A percentile compares a stretch with the other conserved stretches of the same genome.
Evolutionary conservation across 371 early-diverging fungal genomes (phyloP).

Genomic region (Apophysomyces variabilis): DNA sequence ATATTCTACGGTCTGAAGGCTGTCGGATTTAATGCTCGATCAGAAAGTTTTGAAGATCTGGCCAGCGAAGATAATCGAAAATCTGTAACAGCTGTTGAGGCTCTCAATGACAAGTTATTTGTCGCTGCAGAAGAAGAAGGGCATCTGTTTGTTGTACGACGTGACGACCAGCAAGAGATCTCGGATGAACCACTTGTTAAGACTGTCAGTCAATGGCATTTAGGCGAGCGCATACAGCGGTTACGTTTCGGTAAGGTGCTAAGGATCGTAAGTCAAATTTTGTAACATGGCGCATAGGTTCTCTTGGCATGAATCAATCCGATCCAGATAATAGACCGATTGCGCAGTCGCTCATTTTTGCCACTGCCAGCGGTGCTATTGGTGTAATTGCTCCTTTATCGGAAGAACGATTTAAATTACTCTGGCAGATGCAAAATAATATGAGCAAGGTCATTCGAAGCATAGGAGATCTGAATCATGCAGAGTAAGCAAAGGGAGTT

Average conservation of each 20-base stretch:
- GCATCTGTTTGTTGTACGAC: slow-evolving; percentile 69
- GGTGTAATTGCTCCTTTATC: slow-evolving; percentile 80
- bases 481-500: slow-evolving; percentile 56
- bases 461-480: slow-evolving; percentile 69
- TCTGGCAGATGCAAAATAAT: slow-evolving; percentile 76
- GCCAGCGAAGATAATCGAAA: slow-evolving; percentile 67
- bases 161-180: slow-evolving; percentile 39
- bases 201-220: slow-evolving; percentile 75
- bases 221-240: slow-evolving; percentile 85
- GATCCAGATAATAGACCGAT: slow-evolving; percentile 61
- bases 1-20: slow-evolving; percentile 37
- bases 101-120: slow-evolving; percentile 61
- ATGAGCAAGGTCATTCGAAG: slow-evolving; percentile 66
- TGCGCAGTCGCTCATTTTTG: slow-evolving; percentile 69
- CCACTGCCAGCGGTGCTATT: slow-evolving; percentile 80
- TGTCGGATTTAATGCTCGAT: slow-evolving; percentile 56
- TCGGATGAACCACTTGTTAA: slow-evolving; percentile 62
- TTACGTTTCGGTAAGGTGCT: slow-evolving; percentile 69
- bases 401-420: slow-evolving; percentile 61
- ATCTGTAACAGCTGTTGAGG: slow-evolving; percentile 71
- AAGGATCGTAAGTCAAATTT: not conserved
- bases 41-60: slow-evolving; percentile 62
- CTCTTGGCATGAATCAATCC: slow-evolving; percentile 71
- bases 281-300: slow-evolving; percentile 46
- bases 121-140: slow-evolving; percentile 67